Percentiles rank a stretch among this genome's conserved stretches.
phyloP scores from a whole-genome alignment of 1,284 basidiomycete species.

The Heterobasidion parviporum region DNA sequence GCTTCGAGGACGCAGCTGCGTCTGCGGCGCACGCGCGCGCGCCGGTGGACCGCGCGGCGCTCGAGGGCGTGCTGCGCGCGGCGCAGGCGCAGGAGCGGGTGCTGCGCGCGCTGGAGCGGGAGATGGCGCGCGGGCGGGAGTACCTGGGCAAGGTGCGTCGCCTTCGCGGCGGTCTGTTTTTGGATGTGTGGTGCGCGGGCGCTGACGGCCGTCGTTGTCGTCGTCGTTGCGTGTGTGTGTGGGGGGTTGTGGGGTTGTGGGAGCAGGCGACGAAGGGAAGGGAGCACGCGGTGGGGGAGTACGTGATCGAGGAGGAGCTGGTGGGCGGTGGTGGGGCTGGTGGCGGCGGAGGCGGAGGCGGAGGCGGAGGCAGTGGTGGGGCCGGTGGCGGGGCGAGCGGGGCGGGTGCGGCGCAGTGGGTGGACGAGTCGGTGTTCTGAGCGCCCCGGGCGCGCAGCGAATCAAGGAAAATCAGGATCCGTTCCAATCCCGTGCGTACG shows the following conservation, averaged over 20 bases:
- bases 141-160: conserved; percentile 53
- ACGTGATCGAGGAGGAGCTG: background rate
- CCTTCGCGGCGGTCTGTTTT: background rate
- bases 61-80: conserved; percentile 29
- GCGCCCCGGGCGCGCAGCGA: too few relatives aligned
- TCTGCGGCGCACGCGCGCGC: conserved; percentile 55
- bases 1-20: conserved; percentile 54
- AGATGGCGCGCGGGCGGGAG: conserved; percentile 54
- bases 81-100: conserved; percentile 48
- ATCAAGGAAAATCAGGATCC: too few relatives aligned
- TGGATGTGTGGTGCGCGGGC: background rate
- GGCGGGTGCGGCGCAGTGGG: too few relatives aligned
- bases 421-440: too few relatives aligned
- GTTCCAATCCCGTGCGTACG: too few relatives aligned
- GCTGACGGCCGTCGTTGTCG: too few relatives aligned
- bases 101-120: conserved; percentile 45
- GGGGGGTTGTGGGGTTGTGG: too few relatives aligned
- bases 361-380: too few relatives aligned
- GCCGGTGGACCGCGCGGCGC: conserved; percentile 49
- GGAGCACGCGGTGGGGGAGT: background rate
- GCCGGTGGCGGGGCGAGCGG: background rate
- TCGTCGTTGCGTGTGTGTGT: background rate
- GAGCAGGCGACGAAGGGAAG: background rate
- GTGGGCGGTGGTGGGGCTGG: background rate
- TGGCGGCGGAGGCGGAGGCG: background rate